Base-by-base conservation (phyloP, 345 rosid genomes). In the Melaleuca alternifolia region DNA sequence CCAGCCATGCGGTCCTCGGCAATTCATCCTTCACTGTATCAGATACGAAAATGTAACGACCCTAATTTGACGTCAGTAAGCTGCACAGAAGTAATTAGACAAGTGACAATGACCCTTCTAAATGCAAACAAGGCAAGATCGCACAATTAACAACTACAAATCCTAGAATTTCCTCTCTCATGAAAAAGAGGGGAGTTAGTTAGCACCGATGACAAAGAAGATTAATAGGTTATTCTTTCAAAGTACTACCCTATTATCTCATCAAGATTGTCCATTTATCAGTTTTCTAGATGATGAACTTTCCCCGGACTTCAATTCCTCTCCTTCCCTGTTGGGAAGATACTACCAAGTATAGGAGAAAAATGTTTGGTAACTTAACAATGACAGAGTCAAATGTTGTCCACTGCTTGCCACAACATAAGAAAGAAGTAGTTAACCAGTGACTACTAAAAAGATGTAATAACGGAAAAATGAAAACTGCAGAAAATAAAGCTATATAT, bases 1-100 rank as follows among this genome's bases (percentile, higher is more conserved):
- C 94, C 50, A 97, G 86, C 99, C 99, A 97, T 85, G 98, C 98
- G 86, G 18, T 89, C 88, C 92, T 93, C 83, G 98, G 98, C 86
- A 93, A 77, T 87, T 96, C 95, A 51, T 92, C 91, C 57, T 59
- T 89, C 82, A 85, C 96, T 95, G 91, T 85, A 90, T 65, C 57
- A 51, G 28, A 83, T 51, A n/a, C 56, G 21, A 51, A n/a, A 50
- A 52, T 1, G 12, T 65, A 65, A 65, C 0, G 10, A 33, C 46
- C 46, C 79, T 65, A 33, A 37, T 9, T 65, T 65, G 46, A 65
- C 33, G 18, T 53, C 56, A 65, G 79, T 65, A 33, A 65, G 46
- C 79, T 33, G 41, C 79, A 30, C 77, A 65, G 79, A 65, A 65
- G 79, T 8, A 33, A 33, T 16, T 16, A 18, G 44, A 65, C 79